Evolutionary conservation across 106 monocot species (phyloP).

Genomic region (Cymbidium sinense): DNA sequence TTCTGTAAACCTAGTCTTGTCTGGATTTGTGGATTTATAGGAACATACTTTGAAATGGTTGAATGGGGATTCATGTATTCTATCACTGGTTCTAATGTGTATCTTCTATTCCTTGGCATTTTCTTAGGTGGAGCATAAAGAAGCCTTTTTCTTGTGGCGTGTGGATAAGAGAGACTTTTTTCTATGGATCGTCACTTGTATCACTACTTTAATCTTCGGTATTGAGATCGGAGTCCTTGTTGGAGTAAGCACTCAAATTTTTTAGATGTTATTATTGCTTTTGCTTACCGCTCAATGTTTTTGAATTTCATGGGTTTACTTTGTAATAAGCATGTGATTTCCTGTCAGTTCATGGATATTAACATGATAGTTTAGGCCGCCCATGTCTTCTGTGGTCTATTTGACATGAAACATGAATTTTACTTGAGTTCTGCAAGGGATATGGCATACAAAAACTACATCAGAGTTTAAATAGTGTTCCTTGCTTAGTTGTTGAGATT

Average conservation of each 20-base stretch:
- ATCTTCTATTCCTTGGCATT: neutral
- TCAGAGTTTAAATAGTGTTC: neutral
- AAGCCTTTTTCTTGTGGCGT: slow-evolving; percentile 90
- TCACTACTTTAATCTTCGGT: slow-evolving; percentile 78
- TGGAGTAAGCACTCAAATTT: slow-evolving; percentile 55
- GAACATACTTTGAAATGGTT: neutral
- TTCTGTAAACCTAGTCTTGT: neutral
- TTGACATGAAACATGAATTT: neutral
- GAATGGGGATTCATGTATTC: neutral
- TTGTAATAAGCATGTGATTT: neutral
- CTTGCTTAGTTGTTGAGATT: too few species aligned
- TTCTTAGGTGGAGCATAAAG: slow-evolving; percentile 90
- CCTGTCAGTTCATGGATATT: neutral
- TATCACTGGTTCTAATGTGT: neutral
- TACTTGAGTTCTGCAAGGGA: neutral
- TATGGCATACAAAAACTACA: neutral
- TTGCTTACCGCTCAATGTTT: neutral
- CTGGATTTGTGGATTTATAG: neutral
- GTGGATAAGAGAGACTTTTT: slow-evolving; percentile 96
- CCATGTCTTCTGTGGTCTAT: too few species aligned
- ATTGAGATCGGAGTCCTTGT: slow-evolving; percentile 98
- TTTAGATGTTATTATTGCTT: neutral
- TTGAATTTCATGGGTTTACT: neutral
- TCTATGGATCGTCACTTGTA: slow-evolving; percentile 82
- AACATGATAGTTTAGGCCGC: too few species aligned